Percentiles rank a stretch among this genome's conserved stretches.
These are phyloP conservation scores for Amylostereum chailletii DNA, from an alignment of 1,284 basidiomycete genomes.

Conservation along the genomic window DNA sequence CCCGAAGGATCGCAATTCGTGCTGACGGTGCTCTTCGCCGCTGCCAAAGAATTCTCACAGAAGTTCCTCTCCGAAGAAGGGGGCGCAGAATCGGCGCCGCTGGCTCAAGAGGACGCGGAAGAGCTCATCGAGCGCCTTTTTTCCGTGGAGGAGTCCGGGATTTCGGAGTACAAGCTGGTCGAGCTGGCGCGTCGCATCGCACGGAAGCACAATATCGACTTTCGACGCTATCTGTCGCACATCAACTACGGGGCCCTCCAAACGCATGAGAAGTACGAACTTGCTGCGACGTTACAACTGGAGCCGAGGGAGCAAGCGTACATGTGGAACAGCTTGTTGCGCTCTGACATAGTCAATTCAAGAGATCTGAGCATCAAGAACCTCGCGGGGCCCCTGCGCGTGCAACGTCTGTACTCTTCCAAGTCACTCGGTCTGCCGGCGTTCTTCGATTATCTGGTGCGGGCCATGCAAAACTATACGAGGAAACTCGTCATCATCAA, in stretches of 20 bases:
- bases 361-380: conserved; percentile 41
- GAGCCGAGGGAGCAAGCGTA: conserved; percentile 31
- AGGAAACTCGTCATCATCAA: conserved; percentile 51
- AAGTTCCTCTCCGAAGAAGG: conserved; percentile 22
- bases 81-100: background rate
- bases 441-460: conserved; percentile 53
- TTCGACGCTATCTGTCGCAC: conserved; percentile 36
- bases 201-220: conserved; percentile 32
- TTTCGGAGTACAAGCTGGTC: conserved; percentile 54
- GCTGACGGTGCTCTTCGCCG: conserved; percentile 40
- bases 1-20: conserved; percentile 32
- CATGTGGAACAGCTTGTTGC: conserved; percentile 53
- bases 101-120: conserved; percentile 25
- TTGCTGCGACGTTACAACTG: conserved; percentile 32
- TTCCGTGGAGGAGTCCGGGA: conserved; percentile 36
- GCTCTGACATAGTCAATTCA: conserved; percentile 45
- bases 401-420: conserved; percentile 57
- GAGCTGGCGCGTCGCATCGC: conserved; percentile 38
- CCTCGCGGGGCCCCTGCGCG: conserved; percentile 39
- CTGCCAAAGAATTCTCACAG: conserved; percentile 35
- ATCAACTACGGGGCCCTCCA: conserved; percentile 48
- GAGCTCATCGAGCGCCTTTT: conserved; percentile 35
- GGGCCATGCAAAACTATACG: conserved; percentile 45
- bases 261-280: conserved; percentile 41
- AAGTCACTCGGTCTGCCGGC: conserved; percentile 37